Evolutionary conservation across 2,329 filamentous ascomycete genomes (phyloP).

Genomic region (Trichoderma semiorbis): DNA sequence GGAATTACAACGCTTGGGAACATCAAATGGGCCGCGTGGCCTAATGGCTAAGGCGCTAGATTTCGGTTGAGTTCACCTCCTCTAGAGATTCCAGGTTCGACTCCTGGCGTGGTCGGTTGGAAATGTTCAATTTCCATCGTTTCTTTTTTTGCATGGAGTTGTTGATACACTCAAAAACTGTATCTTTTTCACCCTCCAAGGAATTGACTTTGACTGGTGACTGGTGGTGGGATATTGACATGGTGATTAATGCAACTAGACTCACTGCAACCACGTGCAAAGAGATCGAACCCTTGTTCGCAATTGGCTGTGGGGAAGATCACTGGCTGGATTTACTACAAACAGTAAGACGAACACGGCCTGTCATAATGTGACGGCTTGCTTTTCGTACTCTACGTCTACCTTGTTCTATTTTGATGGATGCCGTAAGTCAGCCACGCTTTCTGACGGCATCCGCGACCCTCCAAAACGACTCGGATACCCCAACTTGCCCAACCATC

Average conservation of each 20-base stretch:
- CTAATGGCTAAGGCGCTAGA: conserved; percentile 44
- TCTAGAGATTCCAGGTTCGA: conserved; percentile 45
- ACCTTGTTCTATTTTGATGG: not conserved
- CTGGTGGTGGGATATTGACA: not conserved
- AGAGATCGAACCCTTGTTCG: not conserved
- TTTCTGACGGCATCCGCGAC: not conserved
- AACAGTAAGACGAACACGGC: not conserved
- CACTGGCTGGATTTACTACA: not conserved
- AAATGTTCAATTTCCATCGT: not conserved
- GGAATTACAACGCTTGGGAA: not conserved
- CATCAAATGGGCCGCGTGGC: conserved; percentile 37
- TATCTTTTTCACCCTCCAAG: not conserved
- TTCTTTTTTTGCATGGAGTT: conserved; percentile 2
- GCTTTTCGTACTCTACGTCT: not conserved
- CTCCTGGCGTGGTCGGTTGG: conserved; percentile 40
- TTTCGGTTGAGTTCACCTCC: conserved; percentile 34
- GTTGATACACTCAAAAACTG: not conserved
- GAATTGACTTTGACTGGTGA: not conserved
- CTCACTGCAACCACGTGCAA: conserved; percentile 1
- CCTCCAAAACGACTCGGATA: not conserved
- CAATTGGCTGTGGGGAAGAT: conserved; percentile 3
- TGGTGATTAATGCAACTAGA: not conserved
- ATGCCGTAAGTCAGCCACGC: not conserved
- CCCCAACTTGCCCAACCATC: not conserved
- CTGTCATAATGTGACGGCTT: not conserved